phyloP scores from a whole-genome alignment of 228 moss, liverwort and hornwort genomes.

The Sphagnum fallax region DNA sequence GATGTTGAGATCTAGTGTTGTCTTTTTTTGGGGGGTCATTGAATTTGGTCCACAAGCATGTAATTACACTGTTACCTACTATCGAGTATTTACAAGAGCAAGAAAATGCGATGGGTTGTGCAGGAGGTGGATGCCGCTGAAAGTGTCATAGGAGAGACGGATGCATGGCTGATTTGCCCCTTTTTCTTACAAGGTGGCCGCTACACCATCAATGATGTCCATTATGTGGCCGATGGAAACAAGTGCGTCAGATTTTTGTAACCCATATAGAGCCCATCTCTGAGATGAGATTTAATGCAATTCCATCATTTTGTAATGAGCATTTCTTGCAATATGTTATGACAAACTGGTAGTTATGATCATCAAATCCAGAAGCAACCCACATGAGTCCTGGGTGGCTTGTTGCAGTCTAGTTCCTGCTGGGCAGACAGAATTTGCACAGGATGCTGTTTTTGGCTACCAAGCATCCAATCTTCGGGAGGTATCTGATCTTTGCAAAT shows the following conservation, averaged over 20 bases:
- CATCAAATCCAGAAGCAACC: no score
- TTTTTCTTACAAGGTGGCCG: constrained; percentile 93
- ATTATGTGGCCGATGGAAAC: constrained; percentile 83
- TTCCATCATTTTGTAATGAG: no score
- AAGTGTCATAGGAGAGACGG: constrained; percentile 68
- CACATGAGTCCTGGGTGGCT: no score
- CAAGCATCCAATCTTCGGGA: constrained; percentile 75
- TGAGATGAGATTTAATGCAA: no score
- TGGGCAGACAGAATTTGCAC: constrained; percentile 86
- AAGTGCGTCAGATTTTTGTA: constrained; percentile 26
- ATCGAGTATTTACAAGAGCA: not conserved
- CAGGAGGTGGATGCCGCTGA: constrained; percentile 86
- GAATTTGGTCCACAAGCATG: no score
- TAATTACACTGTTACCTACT: no score
- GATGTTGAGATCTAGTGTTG: no score
- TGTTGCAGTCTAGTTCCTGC: constrained; percentile 73
- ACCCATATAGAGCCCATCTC: no score
- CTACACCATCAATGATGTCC: constrained; percentile 86
- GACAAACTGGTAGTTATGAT: no score
- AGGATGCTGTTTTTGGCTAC: constrained; percentile 89
- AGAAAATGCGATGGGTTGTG: not conserved
- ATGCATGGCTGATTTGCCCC: constrained; percentile 92
- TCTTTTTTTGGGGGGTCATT: no score
- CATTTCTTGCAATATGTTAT: no score
- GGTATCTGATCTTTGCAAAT: constrained; percentile 18